Conservation (phyloP, 768 basidiomycete genomes). For the Phaeotremella skinneri region DNA sequence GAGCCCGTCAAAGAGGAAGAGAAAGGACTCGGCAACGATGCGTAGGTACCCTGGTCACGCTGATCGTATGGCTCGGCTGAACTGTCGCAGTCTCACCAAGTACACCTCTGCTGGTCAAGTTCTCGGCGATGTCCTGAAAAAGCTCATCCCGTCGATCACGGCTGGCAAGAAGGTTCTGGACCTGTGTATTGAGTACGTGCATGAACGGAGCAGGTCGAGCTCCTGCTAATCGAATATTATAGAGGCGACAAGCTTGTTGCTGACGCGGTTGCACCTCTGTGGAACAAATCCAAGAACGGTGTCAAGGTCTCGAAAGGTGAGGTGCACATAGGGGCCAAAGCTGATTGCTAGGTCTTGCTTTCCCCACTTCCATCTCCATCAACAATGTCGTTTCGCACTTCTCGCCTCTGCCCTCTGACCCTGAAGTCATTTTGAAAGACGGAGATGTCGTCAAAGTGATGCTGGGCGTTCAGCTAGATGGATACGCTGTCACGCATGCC, state of each 20-base stretch:
- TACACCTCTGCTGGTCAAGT: slow-evolving; percentile 87
- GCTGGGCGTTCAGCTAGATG: slow-evolving; percentile 96
- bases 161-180: slow-evolving; percentile 84
- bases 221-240: background rate
- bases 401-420: slow-evolving; percentile 83
- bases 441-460: slow-evolving; percentile 94
- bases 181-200: slow-evolving; percentile 68
- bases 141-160: slow-evolving; percentile 69
- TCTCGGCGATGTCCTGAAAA: slow-evolving; percentile 77
- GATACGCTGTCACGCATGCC: slow-evolving; percentile 87
- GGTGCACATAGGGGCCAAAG: slow-evolving; percentile 34
- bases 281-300: slow-evolving; percentile 86
- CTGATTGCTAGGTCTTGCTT: slow-evolving; percentile 60
- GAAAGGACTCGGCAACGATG: slow-evolving; percentile 51
- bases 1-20: slow-evolving; percentile 39
- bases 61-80: slow-evolving; percentile 5
- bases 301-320: slow-evolving; percentile 82
- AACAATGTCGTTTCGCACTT: slow-evolving; percentile 96
- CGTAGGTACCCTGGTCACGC: slow-evolving; percentile 15
- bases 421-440: slow-evolving; percentile 54
- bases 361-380: slow-evolving; percentile 89
- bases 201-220: background rate
- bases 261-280: slow-evolving; percentile 75
- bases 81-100: slow-evolving; percentile 50
- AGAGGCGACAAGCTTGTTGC: slow-evolving; percentile 87